Evolutionary conservation across 179 eudicot genomes (phyloP).

Genomic region (Dionaea muscipula): DNA sequence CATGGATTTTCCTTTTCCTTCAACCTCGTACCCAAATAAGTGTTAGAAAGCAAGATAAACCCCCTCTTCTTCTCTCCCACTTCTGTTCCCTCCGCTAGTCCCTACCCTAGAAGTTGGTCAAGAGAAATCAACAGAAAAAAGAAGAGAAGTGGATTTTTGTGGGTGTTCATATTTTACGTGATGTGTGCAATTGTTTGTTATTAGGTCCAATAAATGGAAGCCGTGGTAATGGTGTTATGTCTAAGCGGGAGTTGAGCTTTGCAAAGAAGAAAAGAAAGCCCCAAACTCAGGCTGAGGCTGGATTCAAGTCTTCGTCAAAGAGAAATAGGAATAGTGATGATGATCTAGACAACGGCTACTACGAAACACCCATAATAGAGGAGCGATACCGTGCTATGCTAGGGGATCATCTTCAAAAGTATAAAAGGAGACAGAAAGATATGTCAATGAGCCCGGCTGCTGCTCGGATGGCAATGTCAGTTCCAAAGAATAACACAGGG

Average conservation of each 20-base stretch:
- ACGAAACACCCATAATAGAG: constrained; percentile 47
- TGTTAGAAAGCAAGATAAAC: no score
- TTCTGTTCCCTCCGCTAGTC: no score
- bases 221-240: constrained; percentile 50
- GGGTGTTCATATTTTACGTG: no score
- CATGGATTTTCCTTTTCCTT: no score
- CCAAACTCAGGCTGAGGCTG: constrained; percentile 9
- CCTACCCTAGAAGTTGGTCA: no score
- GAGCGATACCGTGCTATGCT: constrained; percentile 74
- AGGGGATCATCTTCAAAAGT: constrained; percentile 80
- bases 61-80: no score
- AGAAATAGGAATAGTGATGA: constrained; percentile 49
- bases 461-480: constrained; percentile 31
- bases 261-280: constrained; percentile 46
- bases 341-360: constrained; percentile 53
- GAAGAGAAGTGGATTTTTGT: no score
- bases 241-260: constrained; percentile 31
- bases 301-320: constrained; percentile 10
- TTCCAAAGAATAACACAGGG: constrained; percentile 28
- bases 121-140: not conserved
- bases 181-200: constrained; percentile 2
- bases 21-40: no score
- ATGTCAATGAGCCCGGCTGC: constrained; percentile 47
- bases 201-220: constrained; percentile 41
- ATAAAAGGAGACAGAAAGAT: constrained; percentile 60